Conservation (phyloP, 306 rosid species). For the Aeschynomene evenia region DNA sequence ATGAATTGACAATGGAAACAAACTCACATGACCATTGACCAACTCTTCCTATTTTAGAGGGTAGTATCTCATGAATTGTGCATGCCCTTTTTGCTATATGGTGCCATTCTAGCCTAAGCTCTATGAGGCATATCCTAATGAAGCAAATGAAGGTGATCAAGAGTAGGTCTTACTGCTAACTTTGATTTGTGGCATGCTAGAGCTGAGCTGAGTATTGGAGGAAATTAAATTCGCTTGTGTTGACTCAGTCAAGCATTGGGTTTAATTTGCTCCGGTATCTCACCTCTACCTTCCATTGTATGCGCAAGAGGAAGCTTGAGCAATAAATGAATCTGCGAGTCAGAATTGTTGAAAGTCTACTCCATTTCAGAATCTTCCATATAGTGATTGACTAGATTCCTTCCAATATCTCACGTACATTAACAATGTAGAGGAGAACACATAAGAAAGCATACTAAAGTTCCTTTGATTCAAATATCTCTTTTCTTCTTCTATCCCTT, state of each 20-base stretch:
- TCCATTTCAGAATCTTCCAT: not conserved
- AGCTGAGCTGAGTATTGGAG: constrained; percentile 8
- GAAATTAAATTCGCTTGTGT: not conserved
- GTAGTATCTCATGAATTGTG: not conserved
- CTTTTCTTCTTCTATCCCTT: not conserved
- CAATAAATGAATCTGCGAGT: not conserved
- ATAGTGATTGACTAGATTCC: not conserved
- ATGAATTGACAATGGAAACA: not conserved
- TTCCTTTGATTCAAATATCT: no score
- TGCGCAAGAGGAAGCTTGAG: not conserved
- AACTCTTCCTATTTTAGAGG: not conserved
- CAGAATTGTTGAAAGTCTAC: constrained; percentile 12
- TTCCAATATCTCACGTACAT: not conserved
- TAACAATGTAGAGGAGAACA: not conserved
- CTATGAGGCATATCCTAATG: not conserved
- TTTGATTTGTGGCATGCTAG: not conserved
- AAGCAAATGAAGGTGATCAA: not conserved
- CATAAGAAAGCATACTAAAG: not conserved
- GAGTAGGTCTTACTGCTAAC: not conserved
- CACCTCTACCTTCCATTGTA: not conserved
- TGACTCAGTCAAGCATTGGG: not conserved
- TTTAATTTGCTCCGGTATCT: constrained; percentile 11
- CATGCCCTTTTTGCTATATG: not conserved
- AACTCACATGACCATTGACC: constrained; percentile 1
- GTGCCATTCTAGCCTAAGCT: not conserved